Conservation (phyloP, 257 asterid species). For the Solanum medicagineum region DNA sequence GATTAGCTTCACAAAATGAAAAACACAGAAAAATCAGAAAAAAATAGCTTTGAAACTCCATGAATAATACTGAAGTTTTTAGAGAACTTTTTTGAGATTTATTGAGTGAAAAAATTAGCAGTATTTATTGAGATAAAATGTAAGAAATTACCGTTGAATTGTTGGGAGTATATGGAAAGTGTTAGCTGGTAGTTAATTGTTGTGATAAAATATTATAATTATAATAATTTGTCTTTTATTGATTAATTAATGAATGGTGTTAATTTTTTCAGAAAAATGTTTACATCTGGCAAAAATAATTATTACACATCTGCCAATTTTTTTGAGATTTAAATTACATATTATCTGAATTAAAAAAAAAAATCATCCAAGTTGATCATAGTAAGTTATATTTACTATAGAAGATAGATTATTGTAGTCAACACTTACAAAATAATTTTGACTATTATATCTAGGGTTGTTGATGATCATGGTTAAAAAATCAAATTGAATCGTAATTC, state of each 20-base stretch:
- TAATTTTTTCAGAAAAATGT: background rate
- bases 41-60: background rate
- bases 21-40: conserved; percentile 11
- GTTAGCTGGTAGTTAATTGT: background rate
- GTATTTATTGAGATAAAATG: background rate
- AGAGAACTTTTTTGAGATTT: background rate
- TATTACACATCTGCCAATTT: background rate
- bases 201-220: background rate
- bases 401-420: background rate
- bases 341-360: background rate
- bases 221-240: background rate
- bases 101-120: background rate
- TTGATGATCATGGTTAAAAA: no score
- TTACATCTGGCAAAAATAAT: background rate
- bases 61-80: background rate
- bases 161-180: background rate
- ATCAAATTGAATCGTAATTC: no score
- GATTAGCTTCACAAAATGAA: conserved; percentile 14
- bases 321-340: background rate
- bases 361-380: background rate
- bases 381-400: background rate
- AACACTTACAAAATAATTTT: background rate
- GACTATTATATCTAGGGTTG: no score
- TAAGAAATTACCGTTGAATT: background rate
- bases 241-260: background rate